Evolutionary conservation across 2,329 filamentous ascomycete species (phyloP).

Genomic region (Sporothrix protearum): DNA sequence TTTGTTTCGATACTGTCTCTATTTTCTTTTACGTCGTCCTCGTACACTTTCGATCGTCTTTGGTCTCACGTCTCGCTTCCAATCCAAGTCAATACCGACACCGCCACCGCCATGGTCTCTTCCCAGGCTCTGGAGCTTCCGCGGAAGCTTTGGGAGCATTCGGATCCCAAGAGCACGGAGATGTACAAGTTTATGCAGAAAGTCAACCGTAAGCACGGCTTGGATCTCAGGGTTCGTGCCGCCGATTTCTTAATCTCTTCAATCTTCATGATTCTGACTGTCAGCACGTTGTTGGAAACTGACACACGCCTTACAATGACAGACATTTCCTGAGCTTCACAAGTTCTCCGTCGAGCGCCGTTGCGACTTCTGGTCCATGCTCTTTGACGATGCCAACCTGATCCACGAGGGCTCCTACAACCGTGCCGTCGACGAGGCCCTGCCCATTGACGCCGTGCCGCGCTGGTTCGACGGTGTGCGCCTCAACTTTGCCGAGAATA

Average conservation of each 20-base stretch:
- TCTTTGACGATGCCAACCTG: slow-evolving; percentile 58
- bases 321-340: slow-evolving; percentile 69
- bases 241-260: neutral
- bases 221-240: slow-evolving; percentile 54
- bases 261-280: neutral
- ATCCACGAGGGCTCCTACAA: slow-evolving; percentile 61
- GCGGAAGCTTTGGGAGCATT: slow-evolving; percentile 66
- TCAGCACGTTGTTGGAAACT: neutral
- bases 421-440: slow-evolving; percentile 63
- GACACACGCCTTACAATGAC: neutral
- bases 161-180: slow-evolving; percentile 56
- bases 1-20: neutral
- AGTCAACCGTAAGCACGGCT: slow-evolving; percentile 55
- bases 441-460: slow-evolving; percentile 68
- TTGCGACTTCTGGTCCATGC: slow-evolving; percentile 60
- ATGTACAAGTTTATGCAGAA: slow-evolving; percentile 67
- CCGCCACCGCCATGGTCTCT: slow-evolving; percentile 19
- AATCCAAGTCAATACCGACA: neutral
- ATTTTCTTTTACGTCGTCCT: neutral
- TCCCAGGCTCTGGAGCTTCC: slow-evolving; percentile 36
- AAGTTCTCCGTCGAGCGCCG: slow-evolving; percentile 62
- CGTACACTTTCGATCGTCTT: neutral
- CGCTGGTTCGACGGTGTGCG: slow-evolving; percentile 72
- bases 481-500: slow-evolving; percentile 77
- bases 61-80: neutral